These are phyloP conservation scores for Dothidotthia symphoricarpi DNA, from an alignment of 2,329 filamentous ascomycete genomes.

Conservation along the genomic window DNA sequence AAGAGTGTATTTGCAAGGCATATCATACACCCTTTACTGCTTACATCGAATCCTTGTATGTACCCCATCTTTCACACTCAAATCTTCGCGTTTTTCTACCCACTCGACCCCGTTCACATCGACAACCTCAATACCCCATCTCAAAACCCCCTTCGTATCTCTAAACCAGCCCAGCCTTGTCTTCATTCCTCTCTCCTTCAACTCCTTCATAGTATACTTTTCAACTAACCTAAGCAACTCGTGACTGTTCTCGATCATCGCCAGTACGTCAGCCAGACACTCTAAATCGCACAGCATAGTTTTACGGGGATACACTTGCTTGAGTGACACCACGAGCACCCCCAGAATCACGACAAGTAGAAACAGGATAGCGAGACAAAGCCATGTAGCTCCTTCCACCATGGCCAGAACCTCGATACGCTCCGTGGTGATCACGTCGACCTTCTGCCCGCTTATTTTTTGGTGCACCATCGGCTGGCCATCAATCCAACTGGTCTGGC, in stretches of 20 bases:
- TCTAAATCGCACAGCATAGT: constrained; percentile 1
- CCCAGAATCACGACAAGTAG: constrained; percentile 7
- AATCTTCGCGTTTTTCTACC: not conserved
- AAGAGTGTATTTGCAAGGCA: too few relatives aligned
- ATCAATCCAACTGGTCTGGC: constrained; percentile 4
- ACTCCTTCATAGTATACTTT: not conserved
- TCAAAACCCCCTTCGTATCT: constrained; percentile 1
- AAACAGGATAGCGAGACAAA: constrained; percentile 7
- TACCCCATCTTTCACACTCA: too few relatives aligned
- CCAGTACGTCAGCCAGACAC: constrained; percentile 4
- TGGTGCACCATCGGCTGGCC: not conserved
- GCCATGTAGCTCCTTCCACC: constrained; percentile 2
- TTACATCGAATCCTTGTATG: too few relatives aligned
- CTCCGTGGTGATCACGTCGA: not conserved
- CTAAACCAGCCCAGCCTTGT: constrained; percentile 3
- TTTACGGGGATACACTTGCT: not conserved
- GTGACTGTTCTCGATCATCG: constrained; percentile 1
- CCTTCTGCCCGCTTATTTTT: not conserved
- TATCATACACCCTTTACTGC: too few relatives aligned
- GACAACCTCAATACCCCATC: constrained; percentile 3
- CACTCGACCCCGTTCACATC: not conserved
- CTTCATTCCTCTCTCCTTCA: not conserved
- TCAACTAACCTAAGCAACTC: not conserved
- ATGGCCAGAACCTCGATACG: constrained; percentile 1
- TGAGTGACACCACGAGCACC: not conserved